Evolutionary conservation across 441 rosid species (phyloP), one percentile per base, ranked within the genome.

Genomic region (Aquilaria agallochum): DNA sequence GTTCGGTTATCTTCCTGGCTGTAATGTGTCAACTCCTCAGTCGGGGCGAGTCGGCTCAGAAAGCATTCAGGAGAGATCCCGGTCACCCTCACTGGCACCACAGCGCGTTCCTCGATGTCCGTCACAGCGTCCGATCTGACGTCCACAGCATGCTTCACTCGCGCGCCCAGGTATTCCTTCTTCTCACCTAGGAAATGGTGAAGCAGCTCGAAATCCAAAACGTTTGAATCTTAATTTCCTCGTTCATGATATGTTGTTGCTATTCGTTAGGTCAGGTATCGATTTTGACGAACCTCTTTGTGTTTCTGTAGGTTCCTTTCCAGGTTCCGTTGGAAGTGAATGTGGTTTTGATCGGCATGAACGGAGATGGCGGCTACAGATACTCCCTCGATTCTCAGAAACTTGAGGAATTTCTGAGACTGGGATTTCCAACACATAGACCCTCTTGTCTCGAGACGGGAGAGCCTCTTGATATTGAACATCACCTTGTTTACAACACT

Each of bases 61-160:
- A 89, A 63, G 77, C 99, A 31, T 92, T 95, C 90, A 70, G 90
- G 74, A 72, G 96, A 62, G 97, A 89, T 53, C 94, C 97, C 2
- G 96, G 97, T 36, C 99, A 91, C 58, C 78, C 96, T 58, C 97
- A 88, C 60, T 91, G 99, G 99, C 99, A 95, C 80, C 99, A 95
- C 74, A 83, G 91, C 31, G 98, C 99, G 45, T 92, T 95, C 72
- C 98, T 83, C 66, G 99, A 92, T 60, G 98, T 92, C 73, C 59
- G 84, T 51, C 95, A 81, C 36, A 73, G 88, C 67, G 91, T 91
- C 68, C 87, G 97, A 77, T 89, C 97, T 61, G 95, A 89, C 54
- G 90, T 95, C 48, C 93, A 88, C 51, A 92, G 89, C 63, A 91
- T 88, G 91, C 97, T 95, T 47, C 98, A 95, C 72, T 73, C 99